phyloP scores from a whole-genome alignment of 768 basidiomycete genomes.

The Mycena latifolia region DNA sequence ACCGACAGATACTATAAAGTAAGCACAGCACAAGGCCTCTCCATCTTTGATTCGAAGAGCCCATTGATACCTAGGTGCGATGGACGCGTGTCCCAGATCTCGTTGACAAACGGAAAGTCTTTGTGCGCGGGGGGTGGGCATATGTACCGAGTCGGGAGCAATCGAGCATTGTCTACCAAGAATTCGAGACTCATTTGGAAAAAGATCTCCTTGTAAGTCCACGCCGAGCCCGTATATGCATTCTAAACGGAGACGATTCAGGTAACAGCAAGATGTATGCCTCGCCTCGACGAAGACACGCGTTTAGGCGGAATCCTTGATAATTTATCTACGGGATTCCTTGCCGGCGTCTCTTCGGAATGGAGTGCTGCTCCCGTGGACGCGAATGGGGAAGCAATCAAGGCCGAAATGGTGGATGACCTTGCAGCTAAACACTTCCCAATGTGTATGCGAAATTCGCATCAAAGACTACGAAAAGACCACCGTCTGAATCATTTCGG shows the following conservation, averaged over 20 bases:
- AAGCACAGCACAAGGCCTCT: conserved; percentile 11
- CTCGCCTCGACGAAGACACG: conserved; percentile 94
- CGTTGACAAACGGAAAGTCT: conserved; percentile 84
- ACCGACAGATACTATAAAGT: conserved; percentile 86
- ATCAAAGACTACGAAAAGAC: conserved; percentile 81
- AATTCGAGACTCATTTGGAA: conserved; percentile 81
- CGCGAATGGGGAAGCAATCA: conserved; percentile 75
- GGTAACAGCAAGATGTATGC: conserved; percentile 88
- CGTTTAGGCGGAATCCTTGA: conserved; percentile 90
- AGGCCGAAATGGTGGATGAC: conserved; percentile 94
- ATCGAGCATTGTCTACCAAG: conserved; percentile 89
- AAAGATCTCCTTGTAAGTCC: conserved; percentile 78
- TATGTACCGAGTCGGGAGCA: conserved; percentile 85
- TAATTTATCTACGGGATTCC: conserved; percentile 94
- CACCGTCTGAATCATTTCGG: conserved; percentile 95
- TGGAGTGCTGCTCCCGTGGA: conserved; percentile 71
- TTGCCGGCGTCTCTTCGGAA: conserved; percentile 90
- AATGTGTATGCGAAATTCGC: conserved; percentile 93
- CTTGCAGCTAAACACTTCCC: conserved; percentile 93
- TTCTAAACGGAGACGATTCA: conserved; percentile 45
- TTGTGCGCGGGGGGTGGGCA: conserved; percentile 86
- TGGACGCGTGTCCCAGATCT: conserved; percentile 97
- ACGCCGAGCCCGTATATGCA: neutral
- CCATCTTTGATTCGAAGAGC: neutral
- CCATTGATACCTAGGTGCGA: conserved; percentile 71